Conservation (phyloP, 306 rosid genomes). For the Medicago truncatula region DNA sequence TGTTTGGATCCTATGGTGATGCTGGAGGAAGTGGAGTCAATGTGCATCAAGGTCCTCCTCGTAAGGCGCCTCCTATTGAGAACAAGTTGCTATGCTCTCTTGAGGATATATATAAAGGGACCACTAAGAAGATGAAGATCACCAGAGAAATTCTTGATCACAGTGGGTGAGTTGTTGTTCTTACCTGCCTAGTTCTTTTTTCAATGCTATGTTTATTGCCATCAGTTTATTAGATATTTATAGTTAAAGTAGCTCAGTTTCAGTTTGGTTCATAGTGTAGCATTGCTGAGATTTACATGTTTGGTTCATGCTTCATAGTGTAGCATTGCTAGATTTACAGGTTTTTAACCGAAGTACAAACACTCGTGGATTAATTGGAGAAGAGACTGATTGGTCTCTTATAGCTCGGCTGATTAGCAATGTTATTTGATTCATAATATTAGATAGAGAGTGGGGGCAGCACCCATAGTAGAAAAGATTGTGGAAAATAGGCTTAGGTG, state of each 20-base stretch:
- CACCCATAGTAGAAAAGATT: no score
- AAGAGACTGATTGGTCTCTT: slow-evolving; percentile 9
- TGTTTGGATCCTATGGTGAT: slow-evolving; percentile 51
- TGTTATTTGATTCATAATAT: background rate
- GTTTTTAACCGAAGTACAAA: background rate
- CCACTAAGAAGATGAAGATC: slow-evolving; percentile 68
- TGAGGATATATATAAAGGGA: slow-evolving; percentile 63
- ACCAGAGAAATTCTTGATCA: slow-evolving; percentile 52
- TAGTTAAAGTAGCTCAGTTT: background rate
- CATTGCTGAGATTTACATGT: background rate
- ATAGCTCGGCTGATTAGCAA: background rate
- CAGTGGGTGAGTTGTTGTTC: slow-evolving; percentile 52
- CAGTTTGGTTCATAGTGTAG: background rate
- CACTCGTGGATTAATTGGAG: background rate
- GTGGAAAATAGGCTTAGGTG: no score
- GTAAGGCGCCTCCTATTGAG: slow-evolving; percentile 62
- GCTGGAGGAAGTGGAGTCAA: slow-evolving; percentile 49
- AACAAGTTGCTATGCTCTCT: slow-evolving; percentile 57
- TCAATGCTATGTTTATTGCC: slow-evolving; percentile 4
- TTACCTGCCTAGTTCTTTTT: background rate
- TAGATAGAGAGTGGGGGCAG: no score
- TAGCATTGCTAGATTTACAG: background rate
- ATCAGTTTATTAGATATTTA: background rate
- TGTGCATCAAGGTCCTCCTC: slow-evolving; percentile 46
- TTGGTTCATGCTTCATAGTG: background rate